phyloP scores from a whole-genome alignment of 805 yeast genomes.

The Cyberlindnera petersonii region DNA sequence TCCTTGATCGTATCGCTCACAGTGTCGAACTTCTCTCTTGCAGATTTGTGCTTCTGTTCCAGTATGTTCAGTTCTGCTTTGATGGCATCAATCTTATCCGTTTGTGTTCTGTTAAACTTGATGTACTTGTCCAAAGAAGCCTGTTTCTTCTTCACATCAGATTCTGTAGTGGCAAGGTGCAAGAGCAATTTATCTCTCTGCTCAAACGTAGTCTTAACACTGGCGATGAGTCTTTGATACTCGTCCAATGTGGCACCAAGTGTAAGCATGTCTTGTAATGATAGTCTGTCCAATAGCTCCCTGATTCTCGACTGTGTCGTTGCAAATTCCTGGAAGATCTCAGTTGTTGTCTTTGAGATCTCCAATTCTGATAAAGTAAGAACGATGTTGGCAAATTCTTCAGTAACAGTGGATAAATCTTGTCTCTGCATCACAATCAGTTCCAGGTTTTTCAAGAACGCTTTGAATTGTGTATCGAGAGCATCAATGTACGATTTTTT shows the following conservation, averaged over 20 bases:
- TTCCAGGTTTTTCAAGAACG: conserved; percentile 68
- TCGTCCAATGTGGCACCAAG: conserved; percentile 86
- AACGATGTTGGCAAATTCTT: conserved; percentile 57
- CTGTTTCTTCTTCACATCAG: conserved; percentile 46
- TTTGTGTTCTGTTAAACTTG: conserved; percentile 47
- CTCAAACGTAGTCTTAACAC: conserved; percentile 67
- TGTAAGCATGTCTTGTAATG: conserved; percentile 81
- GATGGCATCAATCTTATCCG: conserved; percentile 56
- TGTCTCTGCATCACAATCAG: conserved; percentile 68
- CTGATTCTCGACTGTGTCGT: conserved; percentile 66
- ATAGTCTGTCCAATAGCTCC: conserved; percentile 71
- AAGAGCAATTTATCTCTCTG: conserved; percentile 61
- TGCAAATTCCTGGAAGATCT: conserved; percentile 66
- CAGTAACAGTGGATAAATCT: conserved; percentile 64
- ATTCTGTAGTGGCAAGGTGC: conserved; percentile 44
- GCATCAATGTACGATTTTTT: conserved; percentile 66
- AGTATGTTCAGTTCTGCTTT: conserved; percentile 56
- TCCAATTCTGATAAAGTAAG: conserved; percentile 70
- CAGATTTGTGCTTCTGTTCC: conserved; percentile 48
- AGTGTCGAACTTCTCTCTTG: conserved; percentile 57
- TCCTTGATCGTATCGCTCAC: conserved; percentile 61
- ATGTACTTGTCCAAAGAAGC: conserved; percentile 41
- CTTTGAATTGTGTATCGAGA: conserved; percentile 67
- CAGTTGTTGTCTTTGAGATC: conserved; percentile 60
- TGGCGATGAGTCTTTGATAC: conserved; percentile 71